These are phyloP conservation scores for Ceratobasidium papillatum DNA, from an alignment of 1,284 basidiomycete genomes.

Conservation along the genomic window DNA sequence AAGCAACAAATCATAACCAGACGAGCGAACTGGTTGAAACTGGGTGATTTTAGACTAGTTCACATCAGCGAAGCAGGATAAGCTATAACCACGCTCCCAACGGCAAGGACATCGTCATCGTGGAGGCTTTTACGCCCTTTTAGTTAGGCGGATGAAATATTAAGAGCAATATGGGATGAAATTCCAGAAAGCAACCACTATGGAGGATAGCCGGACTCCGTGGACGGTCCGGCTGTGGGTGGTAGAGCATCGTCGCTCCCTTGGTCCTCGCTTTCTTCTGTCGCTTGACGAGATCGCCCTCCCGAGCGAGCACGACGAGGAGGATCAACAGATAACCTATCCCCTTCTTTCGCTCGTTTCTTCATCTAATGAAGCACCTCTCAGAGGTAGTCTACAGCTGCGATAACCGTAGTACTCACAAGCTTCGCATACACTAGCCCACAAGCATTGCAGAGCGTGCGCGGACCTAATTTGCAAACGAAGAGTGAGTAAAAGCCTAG, in stretches of 20 bases:
- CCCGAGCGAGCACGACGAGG: constrained; percentile 23
- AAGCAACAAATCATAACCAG: background rate
- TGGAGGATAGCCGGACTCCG: constrained; percentile 14
- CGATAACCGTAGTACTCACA: constrained; percentile 54
- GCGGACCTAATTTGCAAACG: constrained; percentile 59
- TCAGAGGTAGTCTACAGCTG: too few relatives aligned
- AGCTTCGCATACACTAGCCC: constrained; percentile 81
- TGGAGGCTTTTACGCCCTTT: background rate
- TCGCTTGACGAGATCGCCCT: constrained; percentile 19
- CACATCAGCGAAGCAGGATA: background rate
- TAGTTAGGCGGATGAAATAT: background rate
- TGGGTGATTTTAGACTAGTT: background rate
- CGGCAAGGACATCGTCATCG: background rate
- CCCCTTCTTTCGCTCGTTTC: constrained; percentile 33
- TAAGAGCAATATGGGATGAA: background rate
- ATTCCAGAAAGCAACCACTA: constrained; percentile 3
- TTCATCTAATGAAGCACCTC: constrained; percentile 10
- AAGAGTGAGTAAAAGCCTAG: constrained; percentile 40
- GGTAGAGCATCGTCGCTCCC: constrained; percentile 27
- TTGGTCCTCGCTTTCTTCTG: constrained; percentile 35
- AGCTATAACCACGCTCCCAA: background rate
- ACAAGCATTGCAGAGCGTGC: constrained; percentile 79
- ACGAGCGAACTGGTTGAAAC: background rate
- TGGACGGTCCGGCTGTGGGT: constrained; percentile 28
- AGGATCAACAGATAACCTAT: background rate